A percentile compares a stretch with the other conserved stretches of the same genome.
These are phyloP conservation scores for Isatis lusitanica DNA, from an alignment of 441 rosid species.

Conservation along the genomic window DNA sequence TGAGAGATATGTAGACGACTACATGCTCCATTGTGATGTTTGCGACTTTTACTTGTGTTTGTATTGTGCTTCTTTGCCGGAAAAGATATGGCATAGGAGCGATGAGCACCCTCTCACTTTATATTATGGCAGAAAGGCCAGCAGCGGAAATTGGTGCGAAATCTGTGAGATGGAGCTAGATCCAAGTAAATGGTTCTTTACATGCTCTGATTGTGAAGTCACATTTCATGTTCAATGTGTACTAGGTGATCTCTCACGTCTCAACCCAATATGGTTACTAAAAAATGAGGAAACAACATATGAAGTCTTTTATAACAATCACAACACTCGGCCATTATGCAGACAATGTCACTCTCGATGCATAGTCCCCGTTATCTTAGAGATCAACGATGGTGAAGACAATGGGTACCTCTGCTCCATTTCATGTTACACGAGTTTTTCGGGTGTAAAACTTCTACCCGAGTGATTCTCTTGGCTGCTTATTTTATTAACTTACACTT, in stretches of 20 bases:
- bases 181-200: conserved; percentile 8
- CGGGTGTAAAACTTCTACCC: no score
- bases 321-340: conserved; percentile 4
- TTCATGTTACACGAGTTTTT: background rate
- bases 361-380: background rate
- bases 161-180: conserved; percentile 17
- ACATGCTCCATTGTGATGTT: background rate
- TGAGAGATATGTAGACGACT: rapidly evolving
- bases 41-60: conserved; percentile 13
- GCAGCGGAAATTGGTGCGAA: conserved; percentile 14
- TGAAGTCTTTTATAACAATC: background rate
- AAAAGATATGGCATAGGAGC: background rate
- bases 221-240: conserved; percentile 18
- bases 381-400: background rate
- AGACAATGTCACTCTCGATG: conserved; percentile 11
- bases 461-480: no score
- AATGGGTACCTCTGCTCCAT: background rate
- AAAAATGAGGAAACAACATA: no score
- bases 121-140: background rate
- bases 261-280: no score
- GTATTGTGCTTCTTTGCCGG: conserved; percentile 10
- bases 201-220: conserved; percentile 10
- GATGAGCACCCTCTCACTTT: conserved; percentile 28
- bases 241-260: conserved; percentile 5
- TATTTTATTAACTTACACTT: no score